Percentiles rank a stretch among this genome's conserved stretches.
phyloP scores from a whole-genome alignment of 2,329 filamentous ascomycete genomes.

The Ophioceras dolichostomum region DNA sequence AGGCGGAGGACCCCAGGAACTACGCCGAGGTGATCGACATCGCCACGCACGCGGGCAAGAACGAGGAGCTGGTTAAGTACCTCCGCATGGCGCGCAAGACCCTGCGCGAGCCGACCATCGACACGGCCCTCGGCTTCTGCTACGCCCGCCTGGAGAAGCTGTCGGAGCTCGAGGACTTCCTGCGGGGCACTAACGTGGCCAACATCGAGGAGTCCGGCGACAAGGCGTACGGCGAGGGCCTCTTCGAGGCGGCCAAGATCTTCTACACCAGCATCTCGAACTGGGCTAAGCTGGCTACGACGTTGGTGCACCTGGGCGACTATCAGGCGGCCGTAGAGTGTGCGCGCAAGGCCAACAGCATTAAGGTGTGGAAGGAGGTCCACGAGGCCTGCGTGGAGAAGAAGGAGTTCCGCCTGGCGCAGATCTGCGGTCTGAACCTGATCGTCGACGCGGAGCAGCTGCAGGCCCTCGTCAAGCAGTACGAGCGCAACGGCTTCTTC shows the following conservation, averaged over 20 bases:
- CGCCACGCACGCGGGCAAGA: slow-evolving; percentile 89
- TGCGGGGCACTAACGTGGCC: slow-evolving; percentile 84
- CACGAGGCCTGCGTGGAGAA: slow-evolving; percentile 92
- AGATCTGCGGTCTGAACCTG: slow-evolving; percentile 96
- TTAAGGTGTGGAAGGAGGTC: slow-evolving; percentile 99
- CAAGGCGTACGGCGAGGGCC: slow-evolving; percentile 91
- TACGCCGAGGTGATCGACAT: slow-evolving; percentile 94
- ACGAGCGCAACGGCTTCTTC: slow-evolving; percentile 94
- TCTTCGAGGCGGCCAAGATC: slow-evolving; percentile 95
- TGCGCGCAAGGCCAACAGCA: slow-evolving; percentile 95
- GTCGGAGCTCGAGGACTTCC: slow-evolving; percentile 88
- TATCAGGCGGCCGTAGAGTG: slow-evolving; percentile 98
- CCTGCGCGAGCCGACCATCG: slow-evolving; percentile 81
- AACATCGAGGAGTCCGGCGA: slow-evolving; percentile 95
- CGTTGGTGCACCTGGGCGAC: slow-evolving; percentile 89
- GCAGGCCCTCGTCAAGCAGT: slow-evolving; percentile 85
- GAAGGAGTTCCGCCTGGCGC: slow-evolving; percentile 97
- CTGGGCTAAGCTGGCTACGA: slow-evolving; percentile 98
- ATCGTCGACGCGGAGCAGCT: slow-evolving; percentile 97
- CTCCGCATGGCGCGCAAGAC: slow-evolving; percentile 97
- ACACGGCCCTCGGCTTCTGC: slow-evolving; percentile 88
- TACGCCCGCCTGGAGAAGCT: slow-evolving; percentile 88
- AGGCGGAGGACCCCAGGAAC: slow-evolving; percentile 84
- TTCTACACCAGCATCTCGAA: slow-evolving; percentile 98
- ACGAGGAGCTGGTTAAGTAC: slow-evolving; percentile 94